These are phyloP conservation scores for Cyberlindnera saturnus DNA, from an alignment of 805 yeast genomes.

Conservation along the genomic window DNA sequence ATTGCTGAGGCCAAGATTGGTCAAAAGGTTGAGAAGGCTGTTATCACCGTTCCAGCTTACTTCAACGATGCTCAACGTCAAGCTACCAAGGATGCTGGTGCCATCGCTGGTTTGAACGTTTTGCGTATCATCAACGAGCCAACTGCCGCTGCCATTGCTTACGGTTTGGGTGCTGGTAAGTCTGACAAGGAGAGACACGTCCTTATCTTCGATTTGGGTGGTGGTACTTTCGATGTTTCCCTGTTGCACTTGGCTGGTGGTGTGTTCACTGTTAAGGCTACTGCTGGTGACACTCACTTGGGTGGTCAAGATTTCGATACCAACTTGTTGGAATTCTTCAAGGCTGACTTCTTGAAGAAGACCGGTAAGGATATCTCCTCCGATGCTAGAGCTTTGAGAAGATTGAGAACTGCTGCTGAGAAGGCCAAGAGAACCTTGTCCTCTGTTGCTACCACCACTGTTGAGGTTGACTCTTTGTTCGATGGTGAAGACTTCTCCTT, in stretches of 20 bases:
- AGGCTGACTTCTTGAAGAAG: slow-evolving; percentile 93
- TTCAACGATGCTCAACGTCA: slow-evolving; percentile 78
- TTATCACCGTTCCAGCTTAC: slow-evolving; percentile 75
- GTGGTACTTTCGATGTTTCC: slow-evolving; percentile 98
- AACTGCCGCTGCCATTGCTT: slow-evolving; percentile 98
- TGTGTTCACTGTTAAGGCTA: slow-evolving; percentile 94
- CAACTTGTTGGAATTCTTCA: slow-evolving; percentile 90
- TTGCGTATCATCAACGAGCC: slow-evolving; percentile 75
- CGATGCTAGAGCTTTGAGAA: slow-evolving; percentile 94
- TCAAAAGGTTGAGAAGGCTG: slow-evolving; percentile 66
- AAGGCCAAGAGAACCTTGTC: slow-evolving; percentile 98
- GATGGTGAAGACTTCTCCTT: slow-evolving; percentile 95
- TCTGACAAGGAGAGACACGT: slow-evolving; percentile 81
- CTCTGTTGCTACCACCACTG: slow-evolving; percentile 91
- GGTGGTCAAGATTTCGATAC: slow-evolving; percentile 99
- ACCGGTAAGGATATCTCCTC: slow-evolving; percentile 83
- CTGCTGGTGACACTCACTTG: slow-evolving; percentile 99
- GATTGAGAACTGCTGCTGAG: slow-evolving; percentile 98
- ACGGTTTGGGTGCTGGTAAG: slow-evolving; percentile 92
- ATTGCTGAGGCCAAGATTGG: slow-evolving; percentile 76
- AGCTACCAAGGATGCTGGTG: slow-evolving; percentile 80
- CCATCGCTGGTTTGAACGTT: slow-evolving; percentile 74
- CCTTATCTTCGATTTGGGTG: slow-evolving; percentile 93
- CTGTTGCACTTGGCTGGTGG: slow-evolving; percentile 91
- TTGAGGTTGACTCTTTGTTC: slow-evolving; percentile 91